These are phyloP conservation scores for Amanita thiersii DNA, from an alignment of 768 basidiomycete species.

Conservation along the genomic window DNA sequence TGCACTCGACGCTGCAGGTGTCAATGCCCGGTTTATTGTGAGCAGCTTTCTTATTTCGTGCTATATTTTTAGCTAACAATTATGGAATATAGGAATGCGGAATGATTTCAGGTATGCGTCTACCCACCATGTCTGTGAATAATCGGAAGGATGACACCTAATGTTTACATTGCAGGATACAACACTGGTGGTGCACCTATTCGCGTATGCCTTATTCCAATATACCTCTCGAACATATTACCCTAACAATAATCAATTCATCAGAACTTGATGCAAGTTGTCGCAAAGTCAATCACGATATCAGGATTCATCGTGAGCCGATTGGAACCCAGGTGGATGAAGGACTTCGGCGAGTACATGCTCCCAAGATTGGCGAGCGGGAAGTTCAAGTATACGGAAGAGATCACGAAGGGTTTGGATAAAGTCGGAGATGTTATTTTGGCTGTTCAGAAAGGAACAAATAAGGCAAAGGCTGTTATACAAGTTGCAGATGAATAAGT, in stretches of 20 bases:
- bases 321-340: conserved; percentile 21
- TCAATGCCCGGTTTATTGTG: conserved; percentile 34
- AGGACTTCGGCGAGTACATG: conserved; percentile 28
- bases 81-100: conserved; percentile 5
- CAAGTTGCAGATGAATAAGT: conserved; percentile 17
- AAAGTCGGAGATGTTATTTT: conserved; percentile 28
- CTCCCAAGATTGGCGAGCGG: conserved; percentile 29
- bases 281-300: conserved; percentile 32
- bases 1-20: conserved; percentile 26
- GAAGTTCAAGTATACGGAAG: conserved; percentile 29
- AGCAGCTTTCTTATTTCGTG: conserved; percentile 8
- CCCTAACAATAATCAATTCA: neutral
- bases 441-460: conserved; percentile 18
- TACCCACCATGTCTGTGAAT: neutral
- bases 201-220: conserved; percentile 7
- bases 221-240: conserved; percentile 1
- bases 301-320: conserved; percentile 32
- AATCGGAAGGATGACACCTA: neutral
- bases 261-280: conserved; percentile 31
- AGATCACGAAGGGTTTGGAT: conserved; percentile 28
- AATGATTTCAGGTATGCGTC: conserved; percentile 1
- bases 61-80: neutral
- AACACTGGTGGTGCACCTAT: conserved; percentile 7
- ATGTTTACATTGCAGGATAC: conserved; percentile 4
- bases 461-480: conserved; percentile 20